phyloP scores from a whole-genome alignment of 352 stramenopile species.

The Poterioochromonas sp. region DNA sequence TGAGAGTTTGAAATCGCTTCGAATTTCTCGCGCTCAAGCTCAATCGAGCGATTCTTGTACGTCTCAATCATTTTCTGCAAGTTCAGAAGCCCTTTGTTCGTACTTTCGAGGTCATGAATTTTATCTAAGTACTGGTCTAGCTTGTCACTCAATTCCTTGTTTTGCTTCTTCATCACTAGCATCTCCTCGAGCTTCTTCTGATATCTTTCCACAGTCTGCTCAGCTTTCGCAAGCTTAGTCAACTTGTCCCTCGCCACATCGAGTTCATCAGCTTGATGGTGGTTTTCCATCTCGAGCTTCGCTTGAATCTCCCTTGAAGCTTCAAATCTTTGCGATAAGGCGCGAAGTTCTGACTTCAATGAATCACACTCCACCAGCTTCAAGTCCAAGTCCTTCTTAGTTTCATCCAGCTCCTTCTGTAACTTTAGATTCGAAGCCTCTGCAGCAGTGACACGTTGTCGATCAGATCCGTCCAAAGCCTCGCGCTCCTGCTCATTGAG shows the following conservation, averaged over 20 bases:
- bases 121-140: constrained; percentile 19
- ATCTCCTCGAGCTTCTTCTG: constrained; percentile 19
- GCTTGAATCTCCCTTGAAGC: background rate
- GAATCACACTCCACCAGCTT: background rate
- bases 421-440: background rate
- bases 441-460: too few relatives aligned
- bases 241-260: background rate
- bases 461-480: background rate
- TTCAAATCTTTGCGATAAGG: background rate
- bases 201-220: constrained; percentile 2
- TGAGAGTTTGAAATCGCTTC: background rate
- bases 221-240: background rate
- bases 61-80: background rate
- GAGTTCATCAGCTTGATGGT: background rate
- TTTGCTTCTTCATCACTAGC: background rate
- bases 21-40: constrained; percentile 6
- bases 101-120: background rate
- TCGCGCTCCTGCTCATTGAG: background rate
- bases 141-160: constrained; percentile 18
- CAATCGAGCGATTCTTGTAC: background rate
- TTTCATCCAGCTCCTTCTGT: background rate
- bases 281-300: constrained; percentile 2
- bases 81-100: background rate
- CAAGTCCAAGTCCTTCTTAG: background rate
- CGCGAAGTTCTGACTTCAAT: background rate